Conservation (phyloP, 1,284 basidiomycete genomes). For the Cutaneotrichosporon cyanovorans region DNA sequence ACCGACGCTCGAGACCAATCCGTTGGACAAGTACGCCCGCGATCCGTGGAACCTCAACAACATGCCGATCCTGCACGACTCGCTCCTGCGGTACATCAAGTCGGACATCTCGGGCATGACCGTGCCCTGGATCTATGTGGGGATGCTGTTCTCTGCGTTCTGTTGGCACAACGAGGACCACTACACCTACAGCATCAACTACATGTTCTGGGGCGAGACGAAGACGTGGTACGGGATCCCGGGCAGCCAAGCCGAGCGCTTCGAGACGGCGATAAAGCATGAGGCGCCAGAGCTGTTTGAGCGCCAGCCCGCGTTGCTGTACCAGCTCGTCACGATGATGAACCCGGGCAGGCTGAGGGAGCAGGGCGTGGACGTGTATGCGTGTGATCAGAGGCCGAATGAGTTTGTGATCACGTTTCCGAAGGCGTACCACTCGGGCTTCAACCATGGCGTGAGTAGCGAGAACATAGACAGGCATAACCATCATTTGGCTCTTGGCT, state of each 20-base stretch:
- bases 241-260: constrained; percentile 85
- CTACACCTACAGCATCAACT: constrained; percentile 93
- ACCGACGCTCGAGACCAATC: constrained; percentile 89
- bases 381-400: constrained; percentile 91
- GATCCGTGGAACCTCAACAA: constrained; percentile 99
- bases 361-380: constrained; percentile 87
- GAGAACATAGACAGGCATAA: no score
- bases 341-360: constrained; percentile 79
- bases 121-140: constrained; percentile 98
- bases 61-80: constrained; percentile 81
- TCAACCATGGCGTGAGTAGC: constrained; percentile 86
- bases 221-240: constrained; percentile 99
- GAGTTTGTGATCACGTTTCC: constrained; percentile 98
- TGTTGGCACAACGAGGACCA: constrained; percentile 99
- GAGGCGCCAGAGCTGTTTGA: constrained; percentile 99
- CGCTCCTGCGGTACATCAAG: constrained; percentile 73
- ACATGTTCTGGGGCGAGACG: constrained; percentile 98
- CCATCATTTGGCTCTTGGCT: no score
- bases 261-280: constrained; percentile 88
- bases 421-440: constrained; percentile 96
- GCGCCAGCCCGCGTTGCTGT: constrained; percentile 90
- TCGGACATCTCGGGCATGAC: constrained; percentile 99
- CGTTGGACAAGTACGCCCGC: constrained; percentile 73
- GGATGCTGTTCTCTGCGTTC: constrained; percentile 98
- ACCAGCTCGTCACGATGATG: constrained; percentile 97